These are phyloP conservation scores for Wickerhamomyces bovis DNA, from an alignment of 805 yeast genomes.

Conservation along the genomic window DNA sequence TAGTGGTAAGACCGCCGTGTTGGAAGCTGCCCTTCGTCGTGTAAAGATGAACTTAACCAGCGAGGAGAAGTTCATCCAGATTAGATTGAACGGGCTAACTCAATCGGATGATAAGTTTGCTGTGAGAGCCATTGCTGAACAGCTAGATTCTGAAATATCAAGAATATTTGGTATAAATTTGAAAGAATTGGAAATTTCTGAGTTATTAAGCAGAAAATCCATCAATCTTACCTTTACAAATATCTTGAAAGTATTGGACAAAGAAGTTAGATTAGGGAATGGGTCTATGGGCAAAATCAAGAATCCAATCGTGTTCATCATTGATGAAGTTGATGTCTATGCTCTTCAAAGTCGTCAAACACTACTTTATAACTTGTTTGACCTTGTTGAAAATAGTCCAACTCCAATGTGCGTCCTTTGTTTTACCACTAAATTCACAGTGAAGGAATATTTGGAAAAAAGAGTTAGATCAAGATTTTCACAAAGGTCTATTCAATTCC, in stretches of 20 bases:
- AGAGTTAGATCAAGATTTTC: conserved; percentile 87
- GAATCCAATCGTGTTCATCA: conserved; percentile 60
- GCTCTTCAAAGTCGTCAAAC: conserved; percentile 73
- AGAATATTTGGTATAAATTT: conserved; percentile 25
- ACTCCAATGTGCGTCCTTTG: conserved; percentile 82
- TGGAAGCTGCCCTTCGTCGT: conserved; percentile 46
- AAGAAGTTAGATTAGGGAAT: conserved; percentile 16
- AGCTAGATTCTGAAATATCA: conserved; percentile 50
- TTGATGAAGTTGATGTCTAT: conserved; percentile 83
- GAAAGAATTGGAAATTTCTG: conserved; percentile 18
- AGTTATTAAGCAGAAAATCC: conserved; percentile 44
- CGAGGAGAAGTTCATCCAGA: conserved; percentile 48
- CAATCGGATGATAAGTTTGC: conserved; percentile 77
- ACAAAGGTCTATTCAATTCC: conserved; percentile 63
- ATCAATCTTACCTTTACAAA: conserved; percentile 56
- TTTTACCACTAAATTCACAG: conserved; percentile 63
- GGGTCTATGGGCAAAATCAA: conserved; percentile 11
- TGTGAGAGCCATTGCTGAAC: conserved; percentile 78
- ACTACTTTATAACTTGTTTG: conserved; percentile 79
- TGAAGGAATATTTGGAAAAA: conserved; percentile 80
- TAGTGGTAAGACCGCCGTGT: conserved; percentile 64
- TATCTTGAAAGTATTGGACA: conserved; percentile 48
- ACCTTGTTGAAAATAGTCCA: conserved; percentile 65
- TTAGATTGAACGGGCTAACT: conserved; percentile 61
- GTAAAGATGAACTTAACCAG: conserved; percentile 29